A percentile compares a stretch with the other conserved stretches of the same genome.
Conservation (phyloP, 176 grass and related monocot genomes). For the Lolium multiflorum region DNA sequence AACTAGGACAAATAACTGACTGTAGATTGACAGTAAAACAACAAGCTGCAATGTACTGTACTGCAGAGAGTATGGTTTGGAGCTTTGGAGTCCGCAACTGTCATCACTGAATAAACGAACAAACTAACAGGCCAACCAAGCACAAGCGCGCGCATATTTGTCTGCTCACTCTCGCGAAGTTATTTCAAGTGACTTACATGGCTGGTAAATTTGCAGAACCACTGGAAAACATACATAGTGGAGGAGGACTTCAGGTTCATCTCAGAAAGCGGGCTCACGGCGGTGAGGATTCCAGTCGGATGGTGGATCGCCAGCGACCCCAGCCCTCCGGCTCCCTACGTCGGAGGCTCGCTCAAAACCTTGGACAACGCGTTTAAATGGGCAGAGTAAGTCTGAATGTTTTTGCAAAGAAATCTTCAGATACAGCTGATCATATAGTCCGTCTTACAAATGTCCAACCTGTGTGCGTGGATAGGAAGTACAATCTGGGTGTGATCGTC, state of each 20-base stretch:
- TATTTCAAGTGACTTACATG: background rate
- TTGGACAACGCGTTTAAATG: constrained; percentile 63
- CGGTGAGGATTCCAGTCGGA: constrained; percentile 62
- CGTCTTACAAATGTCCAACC: background rate
- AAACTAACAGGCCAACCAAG: background rate
- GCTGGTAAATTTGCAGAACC: constrained; percentile 38
- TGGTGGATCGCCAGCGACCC: constrained; percentile 70
- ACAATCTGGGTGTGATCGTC: constrained; percentile 56
- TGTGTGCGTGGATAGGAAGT: constrained; percentile 16
- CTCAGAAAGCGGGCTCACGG: constrained; percentile 32
- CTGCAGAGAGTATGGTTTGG: background rate
- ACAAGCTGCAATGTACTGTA: background rate
- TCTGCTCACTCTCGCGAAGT: background rate
- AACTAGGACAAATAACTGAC: background rate
- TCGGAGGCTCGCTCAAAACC: constrained; percentile 52
- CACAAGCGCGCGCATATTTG: background rate
- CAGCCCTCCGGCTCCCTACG: constrained; percentile 56
- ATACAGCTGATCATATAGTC: background rate
- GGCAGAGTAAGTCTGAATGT: constrained; percentile 52
- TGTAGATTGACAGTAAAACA: background rate
- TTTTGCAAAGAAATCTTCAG: background rate
- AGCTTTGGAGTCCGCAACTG: background rate
- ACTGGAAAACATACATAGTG: constrained; percentile 62
- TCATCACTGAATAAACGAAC: background rate
- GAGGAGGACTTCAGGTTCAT: constrained; percentile 60